Conservation (phyloP, 129 eudicot genomes). For the Deinandra increscens region DNA sequence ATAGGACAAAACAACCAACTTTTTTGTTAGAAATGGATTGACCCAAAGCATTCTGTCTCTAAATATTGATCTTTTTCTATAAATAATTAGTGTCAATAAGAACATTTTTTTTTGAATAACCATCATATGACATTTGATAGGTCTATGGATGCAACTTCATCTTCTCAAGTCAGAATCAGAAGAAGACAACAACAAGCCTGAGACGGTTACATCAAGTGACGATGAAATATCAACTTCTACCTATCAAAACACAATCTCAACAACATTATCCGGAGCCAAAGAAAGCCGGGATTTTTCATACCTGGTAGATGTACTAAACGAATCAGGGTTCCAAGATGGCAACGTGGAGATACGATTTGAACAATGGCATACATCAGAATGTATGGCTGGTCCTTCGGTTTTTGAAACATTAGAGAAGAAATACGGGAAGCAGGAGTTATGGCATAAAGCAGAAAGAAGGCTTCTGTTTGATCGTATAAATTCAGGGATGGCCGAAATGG, state of each 20-base stretch:
- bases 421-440: conserved; percentile 56
- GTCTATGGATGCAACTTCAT: conserved; percentile 50
- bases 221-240: conserved; percentile 37
- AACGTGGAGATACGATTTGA: conserved; percentile 31
- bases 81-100: neutral
- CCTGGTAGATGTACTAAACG: conserved; percentile 69
- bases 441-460: conserved; percentile 60
- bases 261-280: conserved; percentile 24
- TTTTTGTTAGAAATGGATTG: neutral
- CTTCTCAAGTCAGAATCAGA: conserved; percentile 45
- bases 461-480: conserved; percentile 81
- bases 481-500: conserved; percentile 47
- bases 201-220: conserved; percentile 60
- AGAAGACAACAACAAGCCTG: conserved; percentile 53
- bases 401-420: conserved; percentile 75
- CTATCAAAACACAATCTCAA: conserved; percentile 27
- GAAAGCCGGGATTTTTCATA: conserved; percentile 71
- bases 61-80: neutral
- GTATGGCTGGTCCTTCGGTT: conserved; percentile 42
- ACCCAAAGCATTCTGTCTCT: neutral
- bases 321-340: conserved; percentile 37
- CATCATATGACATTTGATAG: conserved; percentile 28
- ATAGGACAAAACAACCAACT: neutral
- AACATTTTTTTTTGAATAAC: conserved; percentile 12
- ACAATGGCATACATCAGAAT: conserved; percentile 48